A percentile compares a stretch with the other conserved stretches of the same genome.
These are phyloP conservation scores for Trichoderma simmonsii DNA, from an alignment of 2,329 filamentous ascomycete species.

Conservation along the genomic window DNA sequence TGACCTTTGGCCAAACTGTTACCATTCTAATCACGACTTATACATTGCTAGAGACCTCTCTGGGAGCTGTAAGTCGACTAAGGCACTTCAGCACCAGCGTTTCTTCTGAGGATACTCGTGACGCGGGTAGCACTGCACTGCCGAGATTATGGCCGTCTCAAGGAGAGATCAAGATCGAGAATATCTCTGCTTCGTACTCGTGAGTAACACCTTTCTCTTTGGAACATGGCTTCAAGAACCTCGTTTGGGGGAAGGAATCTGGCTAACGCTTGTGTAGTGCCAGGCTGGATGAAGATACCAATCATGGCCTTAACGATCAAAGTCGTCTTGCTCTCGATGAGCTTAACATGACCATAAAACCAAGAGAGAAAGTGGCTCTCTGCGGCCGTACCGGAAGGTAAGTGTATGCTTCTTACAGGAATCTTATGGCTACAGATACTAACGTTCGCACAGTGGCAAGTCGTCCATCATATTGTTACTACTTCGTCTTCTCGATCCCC, in stretches of 20 bases:
- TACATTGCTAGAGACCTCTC: slow-evolving; percentile 23
- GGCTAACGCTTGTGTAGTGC: too few relatives aligned
- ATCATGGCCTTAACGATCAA: slow-evolving; percentile 26
- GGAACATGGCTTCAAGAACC: too few relatives aligned
- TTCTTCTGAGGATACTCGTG: too few relatives aligned
- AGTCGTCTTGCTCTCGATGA: slow-evolving; percentile 28
- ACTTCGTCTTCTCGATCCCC: not conserved
- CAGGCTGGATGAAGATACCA: not conserved
- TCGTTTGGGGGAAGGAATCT: too few relatives aligned
- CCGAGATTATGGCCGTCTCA: too few relatives aligned
- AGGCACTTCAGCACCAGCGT: not conserved
- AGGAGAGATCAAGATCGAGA: too few relatives aligned
- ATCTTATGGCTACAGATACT: not conserved
- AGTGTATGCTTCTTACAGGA: not conserved
- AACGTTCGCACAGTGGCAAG: not conserved
- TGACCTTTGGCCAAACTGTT: slow-evolving; percentile 14
- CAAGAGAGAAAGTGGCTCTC: slow-evolving; percentile 35
- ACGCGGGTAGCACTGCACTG: too few relatives aligned
- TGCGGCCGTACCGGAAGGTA: slow-evolving; percentile 38
- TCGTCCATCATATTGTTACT: too few relatives aligned
- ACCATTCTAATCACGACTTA: slow-evolving; percentile 9
- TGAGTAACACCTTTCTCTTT: too few relatives aligned
- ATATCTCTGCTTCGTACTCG: too few relatives aligned
- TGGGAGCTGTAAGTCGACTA: slow-evolving; percentile 24
- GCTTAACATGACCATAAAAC: not conserved